Evolutionary conservation across 768 basidiomycete genomes (phyloP).

Genomic region (Heimioporus sp.): DNA sequence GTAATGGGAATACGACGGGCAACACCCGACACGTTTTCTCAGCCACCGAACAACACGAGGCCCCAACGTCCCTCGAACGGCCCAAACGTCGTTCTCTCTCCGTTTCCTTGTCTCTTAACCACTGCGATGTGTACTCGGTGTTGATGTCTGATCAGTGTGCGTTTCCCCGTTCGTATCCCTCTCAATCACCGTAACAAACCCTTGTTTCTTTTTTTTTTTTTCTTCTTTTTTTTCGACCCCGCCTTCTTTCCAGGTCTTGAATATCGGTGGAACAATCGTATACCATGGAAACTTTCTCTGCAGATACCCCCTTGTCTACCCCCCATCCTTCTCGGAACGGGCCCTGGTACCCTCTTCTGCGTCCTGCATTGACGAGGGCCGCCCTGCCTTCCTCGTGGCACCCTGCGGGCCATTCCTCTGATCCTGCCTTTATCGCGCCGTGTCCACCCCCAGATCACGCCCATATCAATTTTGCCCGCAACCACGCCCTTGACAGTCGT

Average conservation of each 20-base stretch:
- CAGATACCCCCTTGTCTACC: slow-evolving; percentile 27
- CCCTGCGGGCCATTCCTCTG: slow-evolving; percentile 17
- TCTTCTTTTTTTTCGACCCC: background rate
- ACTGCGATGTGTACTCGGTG: slow-evolving; percentile 20
- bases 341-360: slow-evolving; percentile 12
- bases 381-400: slow-evolving; percentile 17
- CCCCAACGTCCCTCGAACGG: slow-evolving; percentile 14
- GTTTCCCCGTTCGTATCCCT: background rate
- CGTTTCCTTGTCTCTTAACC: slow-evolving; percentile 7
- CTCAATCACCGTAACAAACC: no score
- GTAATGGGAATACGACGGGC: slow-evolving; percentile 23
- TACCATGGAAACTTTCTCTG: slow-evolving; percentile 31
- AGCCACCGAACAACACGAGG: slow-evolving; percentile 35
- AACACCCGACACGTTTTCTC: slow-evolving; percentile 36
- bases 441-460: slow-evolving; percentile 12
- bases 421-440: slow-evolving; percentile 22
- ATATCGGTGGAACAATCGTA: slow-evolving; percentile 30
- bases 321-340: slow-evolving; percentile 9
- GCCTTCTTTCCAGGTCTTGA: slow-evolving; percentile 27
- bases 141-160: slow-evolving; percentile 26
- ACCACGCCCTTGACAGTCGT: slow-evolving; percentile 11
- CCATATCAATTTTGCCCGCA: slow-evolving; percentile 14
- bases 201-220: no score
- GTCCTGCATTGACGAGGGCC: slow-evolving; percentile 17
- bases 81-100: slow-evolving; percentile 10